phyloP scores from a whole-genome alignment of 768 basidiomycete species.

The Crucibulum laeve region DNA sequence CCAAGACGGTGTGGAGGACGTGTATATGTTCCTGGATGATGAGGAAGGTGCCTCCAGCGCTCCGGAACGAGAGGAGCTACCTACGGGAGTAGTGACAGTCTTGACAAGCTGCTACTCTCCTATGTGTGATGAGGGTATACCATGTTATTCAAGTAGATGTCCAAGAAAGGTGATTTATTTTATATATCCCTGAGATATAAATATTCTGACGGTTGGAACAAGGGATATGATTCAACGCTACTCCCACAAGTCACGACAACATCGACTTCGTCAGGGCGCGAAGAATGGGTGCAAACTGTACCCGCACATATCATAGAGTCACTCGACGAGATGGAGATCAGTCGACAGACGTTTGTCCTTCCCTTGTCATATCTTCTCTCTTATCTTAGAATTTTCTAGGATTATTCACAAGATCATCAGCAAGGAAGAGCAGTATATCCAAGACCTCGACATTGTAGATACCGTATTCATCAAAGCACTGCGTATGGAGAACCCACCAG shows the following conservation, averaged over 20 bases:
- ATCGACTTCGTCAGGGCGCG: conserved; percentile 41
- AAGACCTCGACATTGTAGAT: conserved; percentile 83
- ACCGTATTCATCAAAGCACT: conserved; percentile 55
- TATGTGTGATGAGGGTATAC: conserved; percentile 71
- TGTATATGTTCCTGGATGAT: conserved; percentile 93
- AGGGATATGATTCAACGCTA: conserved; percentile 14
- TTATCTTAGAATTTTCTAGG: conserved; percentile 19
- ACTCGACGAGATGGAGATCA: conserved; percentile 73
- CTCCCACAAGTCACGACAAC: conserved; percentile 19
- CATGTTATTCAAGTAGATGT: conserved; percentile 82
- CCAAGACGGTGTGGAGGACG: conserved; percentile 89
- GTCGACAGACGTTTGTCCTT: conserved; percentile 62
- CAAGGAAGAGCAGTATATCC: conserved; percentile 86
- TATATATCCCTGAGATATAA: neutral
- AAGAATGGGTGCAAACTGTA: conserved; percentile 45
- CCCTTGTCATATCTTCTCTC: conserved; percentile 2
- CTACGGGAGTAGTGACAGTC: conserved; percentile 85
- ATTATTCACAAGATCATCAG: conserved; percentile 87
- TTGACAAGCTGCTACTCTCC: conserved; percentile 88
- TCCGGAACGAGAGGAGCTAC: conserved; percentile 62
- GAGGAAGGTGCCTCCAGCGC: conserved; percentile 58
- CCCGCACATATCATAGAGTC: conserved; percentile 32
- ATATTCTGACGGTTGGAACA: too few species aligned
- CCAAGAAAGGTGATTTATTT: conserved; percentile 51
- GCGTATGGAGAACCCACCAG: conserved; percentile 34